Percentiles rank a stretch among this genome's conserved stretches.
phyloP scores from a whole-genome alignment of 2,329 filamentous ascomycete species.

The Saccharata proteae region DNA sequence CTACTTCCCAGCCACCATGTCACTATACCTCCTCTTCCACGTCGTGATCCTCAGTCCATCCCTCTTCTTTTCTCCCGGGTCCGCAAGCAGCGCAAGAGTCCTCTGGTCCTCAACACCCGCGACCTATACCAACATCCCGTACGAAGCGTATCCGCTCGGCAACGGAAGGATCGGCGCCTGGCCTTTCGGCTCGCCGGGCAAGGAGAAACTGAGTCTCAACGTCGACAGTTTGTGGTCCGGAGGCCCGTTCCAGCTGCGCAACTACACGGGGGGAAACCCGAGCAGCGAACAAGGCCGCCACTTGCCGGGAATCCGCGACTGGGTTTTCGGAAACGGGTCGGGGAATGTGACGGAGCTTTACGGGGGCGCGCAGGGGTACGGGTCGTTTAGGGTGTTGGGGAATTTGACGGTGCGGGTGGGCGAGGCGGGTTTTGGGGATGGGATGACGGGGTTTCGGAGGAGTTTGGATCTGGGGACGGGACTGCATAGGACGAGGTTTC shows the following conservation, averaged over 20 bases:
- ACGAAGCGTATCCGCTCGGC: constrained; percentile 32
- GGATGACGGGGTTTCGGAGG: constrained; percentile 19
- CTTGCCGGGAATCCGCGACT: constrained; percentile 32
- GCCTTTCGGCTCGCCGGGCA: constrained; percentile 31
- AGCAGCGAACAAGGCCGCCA: constrained; percentile 19
- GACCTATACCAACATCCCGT: constrained; percentile 13
- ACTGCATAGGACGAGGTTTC: constrained; percentile 22
- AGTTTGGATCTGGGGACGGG: constrained; percentile 34
- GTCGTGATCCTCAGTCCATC: too few relatives aligned
- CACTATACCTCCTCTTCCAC: too few relatives aligned
- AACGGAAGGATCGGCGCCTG: constrained; percentile 38
- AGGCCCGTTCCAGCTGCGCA: constrained; percentile 31
- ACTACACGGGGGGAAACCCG: constrained; percentile 39
- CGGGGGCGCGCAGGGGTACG: constrained; percentile 28
- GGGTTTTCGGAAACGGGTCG: constrained; percentile 35
- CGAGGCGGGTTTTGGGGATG: too few relatives aligned
- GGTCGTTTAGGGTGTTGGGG: constrained; percentile 35
- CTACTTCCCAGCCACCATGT: too few relatives aligned
- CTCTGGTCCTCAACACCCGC: constrained; percentile 14
- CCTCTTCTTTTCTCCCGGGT: too few relatives aligned
- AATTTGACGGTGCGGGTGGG: constrained; percentile 35
- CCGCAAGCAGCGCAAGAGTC: too few relatives aligned
- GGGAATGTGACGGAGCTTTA: constrained; percentile 27
- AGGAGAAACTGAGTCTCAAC: constrained; percentile 35
- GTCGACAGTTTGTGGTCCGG: constrained; percentile 40